These are phyloP conservation scores for Pleurotus giganteus DNA, from an alignment of 768 basidiomycete genomes.

Conservation along the genomic window DNA sequence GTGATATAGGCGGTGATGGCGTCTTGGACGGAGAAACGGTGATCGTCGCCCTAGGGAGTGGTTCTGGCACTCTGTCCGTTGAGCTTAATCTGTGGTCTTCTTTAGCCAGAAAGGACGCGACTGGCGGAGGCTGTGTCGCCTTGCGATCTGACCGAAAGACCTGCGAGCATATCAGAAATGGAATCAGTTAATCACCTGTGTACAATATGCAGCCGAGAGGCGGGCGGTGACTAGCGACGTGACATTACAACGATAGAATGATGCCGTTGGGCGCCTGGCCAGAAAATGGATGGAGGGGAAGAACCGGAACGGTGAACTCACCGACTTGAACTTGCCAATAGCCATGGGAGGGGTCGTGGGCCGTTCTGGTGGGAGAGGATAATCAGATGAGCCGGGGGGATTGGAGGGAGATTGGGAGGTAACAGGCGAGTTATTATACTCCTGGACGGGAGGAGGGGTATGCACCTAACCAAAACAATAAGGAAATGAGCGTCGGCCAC, in stretches of 20 bases:
- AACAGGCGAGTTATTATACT: neutral
- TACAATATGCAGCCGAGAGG: neutral
- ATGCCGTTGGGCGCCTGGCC: neutral
- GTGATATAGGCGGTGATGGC: neutral
- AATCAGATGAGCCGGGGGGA: neutral
- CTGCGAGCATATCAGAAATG: conserved; percentile 4
- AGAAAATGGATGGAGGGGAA: neutral
- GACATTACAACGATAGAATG: neutral
- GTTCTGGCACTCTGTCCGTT: neutral
- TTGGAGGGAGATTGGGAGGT: neutral
- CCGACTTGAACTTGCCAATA: conserved; percentile 7
- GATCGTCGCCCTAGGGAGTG: neutral
- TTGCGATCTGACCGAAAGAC: conserved; percentile 4
- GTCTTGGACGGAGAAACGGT: neutral
- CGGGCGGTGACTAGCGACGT: neutral
- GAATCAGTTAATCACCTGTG: neutral
- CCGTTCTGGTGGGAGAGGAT: neutral
- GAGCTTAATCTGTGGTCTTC: neutral
- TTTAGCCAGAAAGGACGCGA: neutral
- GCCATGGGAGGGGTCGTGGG: neutral
- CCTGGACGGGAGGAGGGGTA: neutral
- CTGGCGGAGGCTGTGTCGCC: neutral
- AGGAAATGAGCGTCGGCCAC: neutral
- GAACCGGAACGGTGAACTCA: neutral
- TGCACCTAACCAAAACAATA: neutral